Conservation (phyloP, 305 asterid genomes). For the Fraxinus dipetala region DNA sequence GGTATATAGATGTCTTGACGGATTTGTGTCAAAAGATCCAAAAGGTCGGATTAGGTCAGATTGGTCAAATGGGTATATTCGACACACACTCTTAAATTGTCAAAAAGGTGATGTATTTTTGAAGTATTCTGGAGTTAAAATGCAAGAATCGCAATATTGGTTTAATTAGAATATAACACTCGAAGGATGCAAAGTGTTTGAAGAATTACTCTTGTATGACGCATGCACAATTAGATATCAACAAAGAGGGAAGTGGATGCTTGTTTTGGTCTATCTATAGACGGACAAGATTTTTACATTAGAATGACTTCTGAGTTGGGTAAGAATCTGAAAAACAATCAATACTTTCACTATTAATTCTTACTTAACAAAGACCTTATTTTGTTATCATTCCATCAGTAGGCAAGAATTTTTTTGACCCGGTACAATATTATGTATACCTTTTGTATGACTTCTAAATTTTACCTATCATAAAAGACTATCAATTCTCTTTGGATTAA, state of each 20-base stretch:
- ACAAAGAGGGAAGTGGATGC: constrained; percentile 14
- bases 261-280: background rate
- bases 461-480: background rate
- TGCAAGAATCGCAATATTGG: constrained; percentile 30
- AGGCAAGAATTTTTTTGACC: background rate
- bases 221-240: constrained; percentile 16
- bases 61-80: background rate
- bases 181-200: constrained; percentile 34
- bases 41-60: background rate
- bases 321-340: background rate
- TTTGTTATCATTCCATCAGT: background rate
- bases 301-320: background rate
- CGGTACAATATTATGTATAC: background rate
- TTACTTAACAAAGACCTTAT: background rate
- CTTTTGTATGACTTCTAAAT: background rate
- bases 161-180: constrained; percentile 19
- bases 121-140: constrained; percentile 30
- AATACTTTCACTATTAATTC: background rate
- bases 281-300: background rate
- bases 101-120: constrained; percentile 29
- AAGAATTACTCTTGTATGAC: constrained; percentile 40
- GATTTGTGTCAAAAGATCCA: background rate
- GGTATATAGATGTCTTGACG: background rate
- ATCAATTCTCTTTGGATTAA: background rate
- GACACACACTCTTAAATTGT: constrained; percentile 13